Evolutionary conservation across 2,329 filamentous ascomycete genomes (phyloP).

Genomic region (Calonectria multiphialidica): DNA sequence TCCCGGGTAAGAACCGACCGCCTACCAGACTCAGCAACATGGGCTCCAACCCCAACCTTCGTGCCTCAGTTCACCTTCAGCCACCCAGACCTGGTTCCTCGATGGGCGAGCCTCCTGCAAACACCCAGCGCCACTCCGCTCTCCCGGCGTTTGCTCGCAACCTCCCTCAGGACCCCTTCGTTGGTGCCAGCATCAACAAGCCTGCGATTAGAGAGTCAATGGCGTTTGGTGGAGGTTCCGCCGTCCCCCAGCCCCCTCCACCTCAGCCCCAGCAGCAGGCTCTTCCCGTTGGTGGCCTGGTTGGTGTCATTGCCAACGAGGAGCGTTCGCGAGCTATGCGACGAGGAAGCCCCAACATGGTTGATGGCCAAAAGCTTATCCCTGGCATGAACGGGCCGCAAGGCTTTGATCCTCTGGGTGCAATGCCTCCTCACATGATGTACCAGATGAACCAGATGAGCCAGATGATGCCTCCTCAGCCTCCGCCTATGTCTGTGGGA

Average conservation of each 20-base stretch:
- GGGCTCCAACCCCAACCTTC: constrained; percentile 79
- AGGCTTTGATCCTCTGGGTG: constrained; percentile 62
- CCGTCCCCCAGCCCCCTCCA: constrained; percentile 33
- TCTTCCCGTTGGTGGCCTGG: constrained; percentile 79
- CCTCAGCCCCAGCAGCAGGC: constrained; percentile 49
- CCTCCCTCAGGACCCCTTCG: constrained; percentile 87
- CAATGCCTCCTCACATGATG: constrained; percentile 61
- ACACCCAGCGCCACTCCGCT: constrained; percentile 51
- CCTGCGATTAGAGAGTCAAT: constrained; percentile 80
- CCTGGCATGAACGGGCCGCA: constrained; percentile 51
- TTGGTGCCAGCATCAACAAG: constrained; percentile 82
- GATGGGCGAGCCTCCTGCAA: constrained; percentile 61
- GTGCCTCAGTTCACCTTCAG: constrained; percentile 61
- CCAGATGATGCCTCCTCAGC: constrained; percentile 55
- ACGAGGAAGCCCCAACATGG: constrained; percentile 81
- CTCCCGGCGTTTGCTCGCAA: constrained; percentile 87
- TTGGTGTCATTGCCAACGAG: constrained; percentile 89
- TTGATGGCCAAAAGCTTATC: constrained; percentile 62
- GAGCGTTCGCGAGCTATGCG: constrained; percentile 83
- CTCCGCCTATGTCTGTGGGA: constrained; percentile 63
- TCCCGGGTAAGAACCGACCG: constrained; percentile 82
- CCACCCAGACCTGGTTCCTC: constrained; percentile 67
- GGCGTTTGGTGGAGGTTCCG: constrained; percentile 71
- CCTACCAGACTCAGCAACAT: constrained; percentile 75
- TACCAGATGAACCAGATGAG: constrained; percentile 49